Base-by-base conservation (phyloP, 2,329 filamentous ascomycete species). In the Phoma sp. region DNA sequence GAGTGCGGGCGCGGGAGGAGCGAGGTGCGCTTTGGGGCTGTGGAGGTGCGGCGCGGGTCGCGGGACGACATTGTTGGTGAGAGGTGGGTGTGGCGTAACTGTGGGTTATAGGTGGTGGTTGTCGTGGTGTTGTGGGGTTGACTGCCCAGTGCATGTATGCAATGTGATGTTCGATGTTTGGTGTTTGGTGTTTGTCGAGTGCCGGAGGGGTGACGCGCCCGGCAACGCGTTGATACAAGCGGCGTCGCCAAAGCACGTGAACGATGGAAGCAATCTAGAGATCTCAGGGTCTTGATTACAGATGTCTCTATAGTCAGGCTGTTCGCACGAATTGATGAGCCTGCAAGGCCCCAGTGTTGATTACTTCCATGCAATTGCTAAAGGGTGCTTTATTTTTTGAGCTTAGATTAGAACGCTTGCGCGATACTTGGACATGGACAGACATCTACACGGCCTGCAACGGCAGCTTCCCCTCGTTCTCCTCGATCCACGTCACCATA, bases 401-500 rank as follows among this genome's bases (percentile, higher is more conserved):
- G 22, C 6, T 9, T 35, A 9, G 2, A 27, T 37, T 37, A 10
- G 23, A 14, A 13, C 8, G 29, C 37, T 52, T 37, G 43, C 43
- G 49, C 14, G 30, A 18, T 30, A 9, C 13, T 23, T n/a, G 18
- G 36, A 22, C 23, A 30, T 42, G 29, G 33, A 47, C 43, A 36
- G 18, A 36, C 32, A 8, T 5, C 22, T n/a, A 25, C 39, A 48
- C 51, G n/a, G 11, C 32, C 23, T 47, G 53, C 47, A 47, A 35
- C 6, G 46, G 44, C 57, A 74, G 44, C 64, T 70, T 74, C 6
- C 87, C 87, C 78, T 93, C 88, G 35, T 82, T 87, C 80, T 86
- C 87, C 75, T 95, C 89, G 54, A 96, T 79, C 73, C 96, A 89
- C 52, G 80, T 81, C 25, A 93, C 88, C 77, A 99, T 76, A 76